phyloP scores from a whole-genome alignment of 176 grass and related monocot species.

The Elymus sibiricus region DNA sequence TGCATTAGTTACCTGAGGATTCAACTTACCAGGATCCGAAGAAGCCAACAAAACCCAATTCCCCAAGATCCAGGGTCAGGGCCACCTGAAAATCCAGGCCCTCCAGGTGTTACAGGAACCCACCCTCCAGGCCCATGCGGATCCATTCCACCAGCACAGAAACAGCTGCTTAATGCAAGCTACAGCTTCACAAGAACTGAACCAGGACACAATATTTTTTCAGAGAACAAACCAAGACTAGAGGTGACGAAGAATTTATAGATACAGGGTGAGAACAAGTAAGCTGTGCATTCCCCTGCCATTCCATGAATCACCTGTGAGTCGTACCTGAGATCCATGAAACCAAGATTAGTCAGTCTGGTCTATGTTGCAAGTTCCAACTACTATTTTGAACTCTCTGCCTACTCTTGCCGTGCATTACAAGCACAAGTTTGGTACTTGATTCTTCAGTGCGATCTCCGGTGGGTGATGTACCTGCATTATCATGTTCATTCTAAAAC shows the following conservation, averaged over 20 bases:
- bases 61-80: conserved; percentile 26
- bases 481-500: background rate
- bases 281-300: conserved; percentile 5
- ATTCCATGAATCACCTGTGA: background rate
- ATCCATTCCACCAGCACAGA: conserved; percentile 23
- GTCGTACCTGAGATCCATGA: background rate
- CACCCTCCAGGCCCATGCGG: conserved; percentile 31
- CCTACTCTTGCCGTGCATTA: background rate
- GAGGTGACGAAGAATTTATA: conserved; percentile 8
- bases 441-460: background rate
- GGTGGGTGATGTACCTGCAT: background rate
- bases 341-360: background rate
- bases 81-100: conserved; percentile 18
- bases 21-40: conserved; percentile 32
- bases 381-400: background rate
- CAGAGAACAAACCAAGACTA: background rate
- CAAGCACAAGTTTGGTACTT: background rate
- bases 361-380: background rate
- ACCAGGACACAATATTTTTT: background rate
- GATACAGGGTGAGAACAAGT: background rate
- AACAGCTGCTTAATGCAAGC: background rate
- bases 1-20: background rate
- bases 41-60: conserved; percentile 17
- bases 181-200: conserved; percentile 1
- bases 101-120: background rate